Percentiles rank a stretch among this genome's conserved stretches.
These are phyloP conservation scores for Scytalidium sp. DNA, from an alignment of 2,329 filamentous ascomycete genomes.

Conservation along the genomic window DNA sequence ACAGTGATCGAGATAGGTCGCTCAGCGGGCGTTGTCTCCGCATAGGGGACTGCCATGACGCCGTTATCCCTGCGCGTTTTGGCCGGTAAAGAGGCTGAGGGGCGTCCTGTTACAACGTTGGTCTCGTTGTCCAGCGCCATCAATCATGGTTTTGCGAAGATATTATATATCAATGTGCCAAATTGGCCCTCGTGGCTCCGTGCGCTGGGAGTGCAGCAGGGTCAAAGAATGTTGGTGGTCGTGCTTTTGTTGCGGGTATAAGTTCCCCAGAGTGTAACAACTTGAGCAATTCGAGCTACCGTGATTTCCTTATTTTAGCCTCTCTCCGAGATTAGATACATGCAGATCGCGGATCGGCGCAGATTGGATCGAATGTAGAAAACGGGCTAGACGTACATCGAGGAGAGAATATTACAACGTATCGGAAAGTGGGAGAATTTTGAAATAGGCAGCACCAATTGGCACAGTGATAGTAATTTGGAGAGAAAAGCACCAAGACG, in stretches of 20 bases:
- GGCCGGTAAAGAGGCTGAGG: conserved; percentile 4
- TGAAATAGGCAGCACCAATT: too few relatives aligned
- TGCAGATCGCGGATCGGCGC: neutral
- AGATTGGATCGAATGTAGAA: neutral
- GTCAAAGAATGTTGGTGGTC: too few relatives aligned
- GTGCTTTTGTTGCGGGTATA: neutral
- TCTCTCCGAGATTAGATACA: neutral
- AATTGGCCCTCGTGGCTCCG: too few relatives aligned
- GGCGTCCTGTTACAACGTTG: conserved; percentile 6
- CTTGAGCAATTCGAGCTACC: neutral
- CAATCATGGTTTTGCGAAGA: conserved; percentile 6
- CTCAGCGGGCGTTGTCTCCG: conserved; percentile 55
- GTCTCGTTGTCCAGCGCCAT: conserved; percentile 8
- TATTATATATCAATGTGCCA: conserved; percentile 1
- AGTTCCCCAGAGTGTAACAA: neutral
- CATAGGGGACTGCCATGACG: conserved; percentile 56
- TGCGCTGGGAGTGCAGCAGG: too few relatives aligned
- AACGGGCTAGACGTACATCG: neutral
- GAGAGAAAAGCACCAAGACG: too few relatives aligned
- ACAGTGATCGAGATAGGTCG: conserved; percentile 48
- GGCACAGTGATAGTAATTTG: too few relatives aligned
- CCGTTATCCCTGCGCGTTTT: conserved; percentile 14
- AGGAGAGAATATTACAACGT: neutral
- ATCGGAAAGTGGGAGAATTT: neutral
- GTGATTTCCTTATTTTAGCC: neutral